A percentile compares a stretch with the other conserved stretches of the same genome.
Conservation (phyloP, 495 filamentous ascomycete species). For the Xylaria cubensis region DNA sequence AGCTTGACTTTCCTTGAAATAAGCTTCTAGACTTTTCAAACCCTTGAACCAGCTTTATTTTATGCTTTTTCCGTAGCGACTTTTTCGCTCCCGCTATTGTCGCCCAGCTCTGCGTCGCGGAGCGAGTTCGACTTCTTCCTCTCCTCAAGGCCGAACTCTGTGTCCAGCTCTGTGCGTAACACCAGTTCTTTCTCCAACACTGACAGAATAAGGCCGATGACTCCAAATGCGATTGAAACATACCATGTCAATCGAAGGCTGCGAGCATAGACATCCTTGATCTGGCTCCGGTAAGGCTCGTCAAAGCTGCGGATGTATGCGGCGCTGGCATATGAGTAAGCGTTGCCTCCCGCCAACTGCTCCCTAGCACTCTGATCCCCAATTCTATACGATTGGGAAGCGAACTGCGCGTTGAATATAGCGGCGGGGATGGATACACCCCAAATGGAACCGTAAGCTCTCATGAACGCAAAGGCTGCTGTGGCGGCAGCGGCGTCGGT, state of each 20-base stretch:
- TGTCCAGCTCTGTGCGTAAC: background rate
- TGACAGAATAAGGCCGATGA: background rate
- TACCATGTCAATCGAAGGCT: background rate
- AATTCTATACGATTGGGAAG: too few relatives aligned
- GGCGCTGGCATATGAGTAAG: too few relatives aligned
- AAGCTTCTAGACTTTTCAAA: too few relatives aligned
- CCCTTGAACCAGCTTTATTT: too few relatives aligned
- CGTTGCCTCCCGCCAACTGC: too few relatives aligned
- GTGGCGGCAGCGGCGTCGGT: too few relatives aligned
- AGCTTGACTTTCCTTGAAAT: too few relatives aligned
- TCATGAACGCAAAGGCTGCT: background rate
- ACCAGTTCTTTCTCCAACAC: background rate
- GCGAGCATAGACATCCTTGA: background rate
- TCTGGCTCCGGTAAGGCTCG: background rate
- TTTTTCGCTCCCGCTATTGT: too few relatives aligned
- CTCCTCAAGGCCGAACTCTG: background rate
- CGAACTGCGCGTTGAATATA: background rate
- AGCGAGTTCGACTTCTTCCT: background rate
- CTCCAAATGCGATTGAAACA: background rate
- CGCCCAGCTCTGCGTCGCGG: too few relatives aligned
- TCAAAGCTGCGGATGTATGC: too few relatives aligned
- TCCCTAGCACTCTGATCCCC: too few relatives aligned
- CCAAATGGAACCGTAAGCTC: background rate
- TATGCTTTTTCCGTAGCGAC: too few relatives aligned
- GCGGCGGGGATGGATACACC: background rate